These are phyloP conservation scores for Lenzites betulinus DNA, from an alignment of 768 basidiomycete genomes.

Conservation along the genomic window DNA sequence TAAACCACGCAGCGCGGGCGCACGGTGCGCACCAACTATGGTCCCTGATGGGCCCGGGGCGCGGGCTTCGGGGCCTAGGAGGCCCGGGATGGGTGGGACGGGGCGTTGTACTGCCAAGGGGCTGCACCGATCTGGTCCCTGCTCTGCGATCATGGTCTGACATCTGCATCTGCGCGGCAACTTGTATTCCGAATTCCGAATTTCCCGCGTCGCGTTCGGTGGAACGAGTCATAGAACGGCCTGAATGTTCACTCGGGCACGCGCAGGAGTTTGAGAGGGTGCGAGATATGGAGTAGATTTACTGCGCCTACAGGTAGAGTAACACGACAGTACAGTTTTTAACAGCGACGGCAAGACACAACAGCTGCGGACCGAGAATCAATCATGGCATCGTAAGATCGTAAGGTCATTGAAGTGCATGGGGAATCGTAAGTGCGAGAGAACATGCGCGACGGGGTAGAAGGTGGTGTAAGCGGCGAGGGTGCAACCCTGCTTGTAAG, in stretches of 20 bases:
- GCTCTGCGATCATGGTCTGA: no score
- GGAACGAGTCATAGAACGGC: no score
- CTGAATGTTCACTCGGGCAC: neutral
- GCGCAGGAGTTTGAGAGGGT: neutral
- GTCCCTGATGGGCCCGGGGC: neutral
- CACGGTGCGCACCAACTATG: neutral
- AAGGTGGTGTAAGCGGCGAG: neutral
- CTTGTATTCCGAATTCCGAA: no score
- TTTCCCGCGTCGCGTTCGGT: no score
- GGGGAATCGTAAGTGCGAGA: slow-evolving; percentile 14
- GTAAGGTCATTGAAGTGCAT: slow-evolving; percentile 17
- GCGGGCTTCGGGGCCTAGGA: neutral
- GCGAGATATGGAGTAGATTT: neutral
- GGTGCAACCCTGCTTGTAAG: slow-evolving; percentile 20
- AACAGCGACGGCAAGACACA: slow-evolving; percentile 1
- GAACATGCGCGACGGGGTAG: slow-evolving; percentile 9
- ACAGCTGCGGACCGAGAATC: slow-evolving; percentile 6
- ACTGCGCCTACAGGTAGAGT: slow-evolving; percentile 17
- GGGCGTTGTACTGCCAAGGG: no score
- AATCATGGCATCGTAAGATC: slow-evolving; percentile 17
- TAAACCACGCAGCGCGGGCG: neutral
- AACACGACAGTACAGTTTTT: slow-evolving; percentile 19
- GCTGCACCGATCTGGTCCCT: no score
- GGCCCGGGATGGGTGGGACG: no score
- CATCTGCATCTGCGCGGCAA: no score